phyloP scores from a whole-genome alignment of 2,329 filamentous ascomycete genomes.

The Monilinia laxa region DNA sequence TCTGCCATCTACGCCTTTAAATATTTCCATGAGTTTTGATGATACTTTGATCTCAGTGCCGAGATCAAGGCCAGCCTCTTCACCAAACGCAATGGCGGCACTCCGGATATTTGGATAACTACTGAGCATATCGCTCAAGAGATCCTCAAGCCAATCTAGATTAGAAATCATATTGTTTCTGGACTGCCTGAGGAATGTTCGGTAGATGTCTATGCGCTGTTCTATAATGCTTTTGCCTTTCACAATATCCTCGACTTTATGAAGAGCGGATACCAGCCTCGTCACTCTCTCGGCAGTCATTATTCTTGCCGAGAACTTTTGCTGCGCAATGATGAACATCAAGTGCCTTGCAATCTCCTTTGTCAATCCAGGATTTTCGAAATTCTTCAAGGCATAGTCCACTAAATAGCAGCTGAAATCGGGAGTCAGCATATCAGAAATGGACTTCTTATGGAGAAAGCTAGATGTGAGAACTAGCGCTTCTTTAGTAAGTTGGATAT shows the following conservation, averaged over 20 bases:
- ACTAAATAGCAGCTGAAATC: conserved; percentile 80
- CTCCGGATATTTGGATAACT: conserved; percentile 71
- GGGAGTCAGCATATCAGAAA: conserved; percentile 67
- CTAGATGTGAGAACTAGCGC: conserved; percentile 75
- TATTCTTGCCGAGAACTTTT: conserved; percentile 72
- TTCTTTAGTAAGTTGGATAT: conserved; percentile 72
- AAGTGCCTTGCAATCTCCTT: conserved; percentile 79
- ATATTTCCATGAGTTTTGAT: conserved; percentile 63
- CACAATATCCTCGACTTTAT: conserved; percentile 69
- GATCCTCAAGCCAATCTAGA: conserved; percentile 75
- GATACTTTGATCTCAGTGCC: conserved; percentile 68
- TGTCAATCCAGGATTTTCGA: conserved; percentile 65
- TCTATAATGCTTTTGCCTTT: conserved; percentile 79
- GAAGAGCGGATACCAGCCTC: conserved; percentile 67
- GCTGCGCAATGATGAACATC: conserved; percentile 76
- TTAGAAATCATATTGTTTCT: conserved; percentile 68
- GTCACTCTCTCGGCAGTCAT: conserved; percentile 72
- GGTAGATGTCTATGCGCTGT: conserved; percentile 76
- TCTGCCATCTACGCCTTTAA: conserved; percentile 46
- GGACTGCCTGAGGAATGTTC: conserved; percentile 70
- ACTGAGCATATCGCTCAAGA: conserved; percentile 81
- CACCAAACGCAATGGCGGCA: conserved; percentile 71
- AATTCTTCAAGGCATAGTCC: conserved; percentile 73
- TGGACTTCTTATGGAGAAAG: conserved; percentile 72
- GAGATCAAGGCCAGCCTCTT: conserved; percentile 66